A percentile compares a stretch with the other conserved stretches of the same genome.
Evolutionary conservation across 1,139 yeast genomes (phyloP).

Genomic region (Yarrowia galli): DNA sequence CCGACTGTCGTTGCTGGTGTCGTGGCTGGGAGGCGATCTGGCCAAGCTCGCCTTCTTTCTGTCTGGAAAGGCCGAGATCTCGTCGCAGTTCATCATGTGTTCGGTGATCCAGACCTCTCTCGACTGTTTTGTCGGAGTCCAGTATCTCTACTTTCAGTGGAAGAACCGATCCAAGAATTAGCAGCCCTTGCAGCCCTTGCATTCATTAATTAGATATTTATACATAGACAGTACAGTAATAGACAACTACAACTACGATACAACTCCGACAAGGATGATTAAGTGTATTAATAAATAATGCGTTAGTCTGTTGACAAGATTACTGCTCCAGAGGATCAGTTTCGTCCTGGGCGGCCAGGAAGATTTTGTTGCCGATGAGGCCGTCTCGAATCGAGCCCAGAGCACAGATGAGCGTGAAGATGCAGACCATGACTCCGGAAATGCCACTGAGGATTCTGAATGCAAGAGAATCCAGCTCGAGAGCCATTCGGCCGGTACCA

Average conservation of each 20-base stretch:
- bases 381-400: conserved; percentile 50
- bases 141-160: conserved; percentile 61
- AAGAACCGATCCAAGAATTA: conserved; percentile 4
- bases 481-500: conserved; percentile 61
- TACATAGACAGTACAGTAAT: conserved; percentile 25
- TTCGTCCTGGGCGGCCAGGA: conserved; percentile 26
- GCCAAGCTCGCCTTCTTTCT: conserved; percentile 76
- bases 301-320: neutral
- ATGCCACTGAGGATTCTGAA: conserved; percentile 69
- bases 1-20: conserved; percentile 71
- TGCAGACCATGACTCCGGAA: conserved; percentile 59
- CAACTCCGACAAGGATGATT: neutral
- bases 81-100: conserved; percentile 73
- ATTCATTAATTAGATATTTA: conserved; percentile 3
- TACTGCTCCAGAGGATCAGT: conserved; percentile 34
- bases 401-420: conserved; percentile 54
- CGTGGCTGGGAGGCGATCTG: conserved; percentile 91
- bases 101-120: conserved; percentile 82
- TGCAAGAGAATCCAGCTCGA: conserved; percentile 56
- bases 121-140: conserved; percentile 78
- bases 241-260: too few relatives aligned
- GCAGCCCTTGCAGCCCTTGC: neutral
- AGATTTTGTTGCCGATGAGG: conserved; percentile 40
- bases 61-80: conserved; percentile 70
- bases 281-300: conserved; percentile 15